Base-by-base conservation (phyloP, 805 yeast genomes). In the Wickerhamomyces canadensis region DNA sequence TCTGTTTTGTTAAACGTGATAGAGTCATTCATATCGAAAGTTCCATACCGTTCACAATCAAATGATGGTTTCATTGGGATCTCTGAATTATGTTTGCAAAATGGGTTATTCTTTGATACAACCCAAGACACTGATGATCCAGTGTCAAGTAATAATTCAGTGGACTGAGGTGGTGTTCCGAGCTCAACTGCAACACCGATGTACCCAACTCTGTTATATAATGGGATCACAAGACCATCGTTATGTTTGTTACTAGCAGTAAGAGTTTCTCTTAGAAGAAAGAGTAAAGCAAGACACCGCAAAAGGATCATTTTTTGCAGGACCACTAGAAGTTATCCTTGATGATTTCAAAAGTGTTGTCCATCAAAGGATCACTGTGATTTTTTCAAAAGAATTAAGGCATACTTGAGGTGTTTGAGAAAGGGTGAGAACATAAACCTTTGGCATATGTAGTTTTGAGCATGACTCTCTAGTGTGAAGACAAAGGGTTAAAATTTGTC, bases 51-150 rank as follows among this genome's bases (percentile, higher is more conserved):
- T 2, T 27, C 27, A 41, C 47, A 43, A 15, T 31, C 31, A 6
- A 36, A n/a, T 3, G 16, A n/a, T 31, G 21, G 15, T 27, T 10
- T 21, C 5, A 12, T 6, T 7, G 30, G 9, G 5, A 8, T 22
- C n/a, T n/a, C 12, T 21, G 28, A 28, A 17, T 10, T 4, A 31
- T 27, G 24, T 4, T 13, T 13, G 27, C 52, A 48, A 23, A 31
- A 36, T 11, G 45, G 40, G 30, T 51, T 50, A 4, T 38, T 29
- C 1, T 35, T 16, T 48, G 58, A 35, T 12, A 47, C 34, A 17
- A 61, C 54, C 67, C 68, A 63, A 13, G 63, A 52, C 21, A 52
- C 49, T 3, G 58, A 47, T 0, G 65, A 60, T 0, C 66, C 67
- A 1, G 66, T 63, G 35, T 62, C 67, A 3, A 63, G 31, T 24